These are phyloP conservation scores for Suhomyces sp. DNA, from an alignment of 805 yeast genomes.

Conservation along the genomic window DNA sequence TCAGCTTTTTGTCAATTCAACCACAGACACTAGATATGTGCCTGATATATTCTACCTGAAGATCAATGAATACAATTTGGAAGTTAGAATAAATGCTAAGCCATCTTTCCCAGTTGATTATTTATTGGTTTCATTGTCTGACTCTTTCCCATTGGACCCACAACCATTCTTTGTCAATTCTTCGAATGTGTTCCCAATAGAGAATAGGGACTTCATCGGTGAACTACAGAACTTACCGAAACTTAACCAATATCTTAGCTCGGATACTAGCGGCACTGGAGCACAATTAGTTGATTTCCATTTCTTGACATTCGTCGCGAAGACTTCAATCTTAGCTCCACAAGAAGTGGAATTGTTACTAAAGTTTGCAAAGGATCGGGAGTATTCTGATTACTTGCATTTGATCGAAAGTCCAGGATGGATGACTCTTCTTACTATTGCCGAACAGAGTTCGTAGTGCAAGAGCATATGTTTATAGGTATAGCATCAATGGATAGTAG, in stretches of 20 bases:
- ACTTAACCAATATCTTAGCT: constrained; percentile 51
- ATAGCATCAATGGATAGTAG: too few species aligned
- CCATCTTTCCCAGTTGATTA: constrained; percentile 31
- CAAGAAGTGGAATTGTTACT: constrained; percentile 54
- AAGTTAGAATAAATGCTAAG: constrained; percentile 69
- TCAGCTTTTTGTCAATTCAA: constrained; percentile 74
- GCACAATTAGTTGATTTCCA: constrained; percentile 68
- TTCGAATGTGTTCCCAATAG: constrained; percentile 65
- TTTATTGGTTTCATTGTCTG: constrained; percentile 80
- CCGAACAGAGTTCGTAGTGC: constrained; percentile 34
- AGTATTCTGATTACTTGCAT: constrained; percentile 46
- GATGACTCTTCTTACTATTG: constrained; percentile 68
- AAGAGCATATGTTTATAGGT: too few species aligned
- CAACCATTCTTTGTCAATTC: constrained; percentile 48
- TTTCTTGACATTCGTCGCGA: constrained; percentile 56
- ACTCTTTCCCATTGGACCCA: constrained; percentile 80
- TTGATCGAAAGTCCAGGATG: constrained; percentile 71
- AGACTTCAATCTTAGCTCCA: constrained; percentile 55
- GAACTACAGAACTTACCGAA: constrained; percentile 64
- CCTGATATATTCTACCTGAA: constrained; percentile 90
- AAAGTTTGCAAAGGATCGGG: constrained; percentile 44
- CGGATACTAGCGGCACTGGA: constrained; percentile 26
- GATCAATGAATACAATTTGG: constrained; percentile 82
- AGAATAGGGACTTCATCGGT: constrained; percentile 76
- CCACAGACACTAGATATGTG: constrained; percentile 75